Evolutionary conservation across 2,329 filamentous ascomycete genomes (phyloP).

Genomic region (Colletotrichum costaricense): DNA sequence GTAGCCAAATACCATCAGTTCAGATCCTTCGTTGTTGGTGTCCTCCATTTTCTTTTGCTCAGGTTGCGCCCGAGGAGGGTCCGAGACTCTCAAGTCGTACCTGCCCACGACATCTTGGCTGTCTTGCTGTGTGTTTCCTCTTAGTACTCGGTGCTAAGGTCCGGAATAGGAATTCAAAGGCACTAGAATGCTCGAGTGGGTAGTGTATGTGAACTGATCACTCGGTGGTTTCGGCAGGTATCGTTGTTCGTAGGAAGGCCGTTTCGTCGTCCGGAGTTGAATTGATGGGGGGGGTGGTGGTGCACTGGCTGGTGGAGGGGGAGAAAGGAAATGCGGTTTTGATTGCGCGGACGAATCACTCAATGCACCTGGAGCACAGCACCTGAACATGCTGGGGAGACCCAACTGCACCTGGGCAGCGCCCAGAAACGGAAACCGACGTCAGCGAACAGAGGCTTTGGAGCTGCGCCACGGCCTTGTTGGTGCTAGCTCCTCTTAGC

Average conservation of each 20-base stretch:
- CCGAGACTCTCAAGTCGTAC: constrained; percentile 43
- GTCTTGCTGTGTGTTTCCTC: background rate
- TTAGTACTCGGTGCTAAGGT: background rate
- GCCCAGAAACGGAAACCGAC: constrained; percentile 36
- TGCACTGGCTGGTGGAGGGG: background rate
- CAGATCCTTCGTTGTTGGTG: background rate
- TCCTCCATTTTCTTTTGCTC: too few relatives aligned
- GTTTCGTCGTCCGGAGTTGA: constrained; percentile 32
- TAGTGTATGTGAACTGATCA: background rate
- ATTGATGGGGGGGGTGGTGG: too few relatives aligned
- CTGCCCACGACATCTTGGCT: constrained; percentile 59
- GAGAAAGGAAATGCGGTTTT: constrained; percentile 25
- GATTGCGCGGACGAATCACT: constrained; percentile 34
- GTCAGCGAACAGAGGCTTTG: constrained; percentile 36
- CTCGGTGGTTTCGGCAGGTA: constrained; percentile 16
- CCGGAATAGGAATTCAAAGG: background rate
- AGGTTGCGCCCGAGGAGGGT: constrained; percentile 5
- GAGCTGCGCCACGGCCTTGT: constrained; percentile 20
- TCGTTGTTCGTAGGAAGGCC: constrained; percentile 11
- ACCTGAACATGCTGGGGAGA: constrained; percentile 7
- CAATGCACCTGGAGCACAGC: background rate
- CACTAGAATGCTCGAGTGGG: background rate
- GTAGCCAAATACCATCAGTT: constrained; percentile 27
- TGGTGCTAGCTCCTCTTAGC: background rate
- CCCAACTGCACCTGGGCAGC: constrained; percentile 11